Evolutionary conservation across 768 basidiomycete genomes (phyloP).

Genomic region (Exidia glandulosa): DNA sequence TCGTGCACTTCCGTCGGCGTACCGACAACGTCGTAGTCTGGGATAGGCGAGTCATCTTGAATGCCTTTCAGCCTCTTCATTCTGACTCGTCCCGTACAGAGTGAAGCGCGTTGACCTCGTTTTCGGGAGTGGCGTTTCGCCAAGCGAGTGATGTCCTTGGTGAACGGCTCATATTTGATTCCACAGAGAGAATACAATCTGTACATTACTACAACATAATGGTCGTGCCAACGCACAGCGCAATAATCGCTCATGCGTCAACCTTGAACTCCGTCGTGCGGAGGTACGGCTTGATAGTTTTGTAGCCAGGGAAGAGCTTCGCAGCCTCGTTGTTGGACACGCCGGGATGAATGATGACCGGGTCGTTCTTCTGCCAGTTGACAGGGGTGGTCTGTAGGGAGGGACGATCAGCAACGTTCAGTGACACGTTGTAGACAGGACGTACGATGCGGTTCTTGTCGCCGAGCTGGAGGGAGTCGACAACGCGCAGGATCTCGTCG

Average conservation of each 20-base stretch:
- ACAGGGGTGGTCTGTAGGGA: conserved; percentile 66
- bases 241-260: not conserved
- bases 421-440: conserved; percentile 13
- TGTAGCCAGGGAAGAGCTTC: conserved; percentile 77
- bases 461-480: conserved; percentile 50
- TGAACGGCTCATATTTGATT: too few species aligned
- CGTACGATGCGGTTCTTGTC: conserved; percentile 16
- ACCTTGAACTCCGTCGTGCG: conserved; percentile 44
- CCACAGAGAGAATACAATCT: too few species aligned
- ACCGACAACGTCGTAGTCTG: conserved; percentile 10
- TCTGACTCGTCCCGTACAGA: not conserved
- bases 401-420: conserved; percentile 4
- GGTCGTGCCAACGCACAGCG: not conserved
- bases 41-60: conserved; percentile 7
- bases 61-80: not conserved
- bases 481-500: conserved; percentile 59
- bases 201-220: not conserved
- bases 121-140: not conserved
- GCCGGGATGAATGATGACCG: conserved; percentile 84
- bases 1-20: conserved; percentile 13
- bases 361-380: conserved; percentile 90
- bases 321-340: conserved; percentile 85
- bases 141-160: not conserved
- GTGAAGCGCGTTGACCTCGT: not conserved
- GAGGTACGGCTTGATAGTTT: conserved; percentile 80